These are phyloP conservation scores for Phaseolus lunatus DNA, from an alignment of 306 rosid species.

Conservation along the genomic window DNA sequence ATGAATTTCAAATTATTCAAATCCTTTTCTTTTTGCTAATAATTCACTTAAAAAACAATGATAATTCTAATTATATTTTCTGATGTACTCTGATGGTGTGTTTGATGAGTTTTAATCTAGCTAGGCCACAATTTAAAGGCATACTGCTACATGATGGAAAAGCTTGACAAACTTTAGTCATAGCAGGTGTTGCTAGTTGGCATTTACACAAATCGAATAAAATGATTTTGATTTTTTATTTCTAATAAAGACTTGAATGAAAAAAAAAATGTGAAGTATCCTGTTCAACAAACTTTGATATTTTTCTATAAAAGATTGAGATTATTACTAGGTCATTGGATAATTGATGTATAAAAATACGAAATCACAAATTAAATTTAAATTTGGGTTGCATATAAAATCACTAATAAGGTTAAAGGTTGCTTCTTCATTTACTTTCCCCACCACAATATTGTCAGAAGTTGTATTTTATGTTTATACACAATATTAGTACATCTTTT, in stretches of 20 bases:
- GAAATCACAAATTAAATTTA: slow-evolving; percentile 10
- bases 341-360: neutral
- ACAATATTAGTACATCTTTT: neutral
- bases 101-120: neutral
- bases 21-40: neutral
- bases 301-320: neutral
- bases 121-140: slow-evolving; percentile 1
- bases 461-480: neutral
- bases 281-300: neutral
- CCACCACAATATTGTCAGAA: neutral
- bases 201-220: neutral
- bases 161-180: neutral
- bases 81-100: neutral
- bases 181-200: neutral
- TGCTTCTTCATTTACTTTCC: slow-evolving; percentile 17
- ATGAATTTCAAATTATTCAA: neutral
- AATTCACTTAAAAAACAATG: neutral
- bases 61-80: neutral
- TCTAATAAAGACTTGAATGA: neutral
- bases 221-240: neutral
- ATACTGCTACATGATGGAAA: neutral
- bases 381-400: slow-evolving; percentile 7
- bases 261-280: neutral
- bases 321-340: slow-evolving; percentile 1
- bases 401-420: neutral